Conservation (phyloP, 441 rosid species). For the Aquilaria agallochum region DNA sequence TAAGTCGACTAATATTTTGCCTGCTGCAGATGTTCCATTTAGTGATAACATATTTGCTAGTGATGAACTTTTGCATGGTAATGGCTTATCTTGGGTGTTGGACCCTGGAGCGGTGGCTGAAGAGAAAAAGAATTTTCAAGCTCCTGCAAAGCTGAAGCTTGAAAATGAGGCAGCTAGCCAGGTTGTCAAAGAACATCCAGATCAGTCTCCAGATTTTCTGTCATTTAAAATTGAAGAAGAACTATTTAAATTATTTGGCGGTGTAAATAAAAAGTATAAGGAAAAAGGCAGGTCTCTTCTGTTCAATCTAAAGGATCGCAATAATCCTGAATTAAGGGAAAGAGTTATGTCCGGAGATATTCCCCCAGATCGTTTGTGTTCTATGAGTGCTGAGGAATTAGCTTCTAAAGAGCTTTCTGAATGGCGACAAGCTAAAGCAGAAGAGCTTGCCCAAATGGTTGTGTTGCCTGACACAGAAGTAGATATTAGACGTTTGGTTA, state of each 20-base stretch:
- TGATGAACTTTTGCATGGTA: conserved; percentile 96
- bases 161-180: conserved; percentile 15
- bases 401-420: conserved; percentile 90
- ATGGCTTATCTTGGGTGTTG: conserved; percentile 90
- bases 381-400: conserved; percentile 93
- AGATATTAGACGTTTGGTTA: conserved; percentile 72
- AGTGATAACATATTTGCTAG: conserved; percentile 65
- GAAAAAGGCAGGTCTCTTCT: conserved; percentile 88
- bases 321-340: conserved; percentile 80
- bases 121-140: conserved; percentile 31
- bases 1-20: conserved; percentile 40
- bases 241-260: conserved; percentile 75
- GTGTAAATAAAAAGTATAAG: conserved; percentile 88
- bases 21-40: conserved; percentile 59
- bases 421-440: conserved; percentile 96
- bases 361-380: conserved; percentile 60
- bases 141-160: conserved; percentile 14
- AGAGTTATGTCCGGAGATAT: conserved; percentile 75
- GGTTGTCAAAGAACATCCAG: conserved; percentile 15
- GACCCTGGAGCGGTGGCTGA: conserved; percentile 46
- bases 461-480: conserved; percentile 74
- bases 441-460: conserved; percentile 92
- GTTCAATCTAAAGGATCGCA: conserved; percentile 86
- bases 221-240: conserved; percentile 66
- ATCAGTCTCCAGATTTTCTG: conserved; percentile 43